Base-by-base conservation (phyloP, 2,329 filamentous ascomycete genomes). In the Colletotrichum cordylinicola region DNA sequence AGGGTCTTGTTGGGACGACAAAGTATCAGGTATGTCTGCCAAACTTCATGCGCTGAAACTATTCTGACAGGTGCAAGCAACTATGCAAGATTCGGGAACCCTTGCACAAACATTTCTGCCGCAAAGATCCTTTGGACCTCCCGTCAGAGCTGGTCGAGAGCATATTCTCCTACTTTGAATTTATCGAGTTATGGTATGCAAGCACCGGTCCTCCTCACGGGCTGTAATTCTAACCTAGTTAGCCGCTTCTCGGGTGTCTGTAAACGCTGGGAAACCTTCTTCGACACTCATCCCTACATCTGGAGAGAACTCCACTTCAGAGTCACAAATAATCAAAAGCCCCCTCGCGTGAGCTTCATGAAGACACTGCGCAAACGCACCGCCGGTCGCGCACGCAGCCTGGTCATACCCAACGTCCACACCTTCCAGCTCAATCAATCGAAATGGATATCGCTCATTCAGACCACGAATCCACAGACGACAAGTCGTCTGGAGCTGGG, bases 131-230 rank as follows among this genome's bases (percentile, higher is more conserved):
- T 4, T 64, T 87, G 8, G 68, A 76, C 16, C 80, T 86, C 29
- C 85, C 85, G 0, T 72, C 80, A 5, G 85, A 87, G 64, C 79
- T 87, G 67, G 78, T 86, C 9, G 79, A 84, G 31, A 78, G 82
- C 16, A 83, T 87, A 9, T 83, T 86, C 43, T 79, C 79, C 16
- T 81, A 81, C 52, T 76, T 86, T 10, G 83, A 84, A 66, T 80
- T 86, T n/a, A 27, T 33, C 3, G 72, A 78, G 18, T 48, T 78
- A 52, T 77, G 76, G 76, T 77, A 52, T 8, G 76, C 35, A 18
- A 9, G 13, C 29, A 24, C 18, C 27, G 21, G 24, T 5, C 18
- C 6, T 61, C 29, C 13, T 2, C 58, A 58, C 24, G 15, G 5
- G 16, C 27, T 21, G 29, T 3, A 5, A 31, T 4, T 12, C 58